These are phyloP conservation scores for Pelargonium nanum DNA, from an alignment of 345 rosid genomes.

Conservation along the genomic window DNA sequence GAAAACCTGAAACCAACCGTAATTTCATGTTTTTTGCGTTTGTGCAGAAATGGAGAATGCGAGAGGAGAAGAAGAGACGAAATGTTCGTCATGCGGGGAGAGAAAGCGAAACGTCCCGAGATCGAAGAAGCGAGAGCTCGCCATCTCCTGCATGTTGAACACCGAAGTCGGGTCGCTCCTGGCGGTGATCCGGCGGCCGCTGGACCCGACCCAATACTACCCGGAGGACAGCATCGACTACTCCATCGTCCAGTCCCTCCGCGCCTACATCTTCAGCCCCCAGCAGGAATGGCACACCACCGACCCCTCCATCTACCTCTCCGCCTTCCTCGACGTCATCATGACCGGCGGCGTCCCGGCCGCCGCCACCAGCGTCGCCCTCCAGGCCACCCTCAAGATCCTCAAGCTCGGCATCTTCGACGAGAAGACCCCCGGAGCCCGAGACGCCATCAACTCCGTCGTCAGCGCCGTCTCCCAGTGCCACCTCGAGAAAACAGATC, in stretches of 20 bases:
- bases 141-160: conserved; percentile 83
- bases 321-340: conserved; percentile 73
- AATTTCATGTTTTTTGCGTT: too few relatives aligned
- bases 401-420: conserved; percentile 57
- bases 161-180: conserved; percentile 85
- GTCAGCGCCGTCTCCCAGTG: conserved; percentile 63
- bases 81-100: conserved; percentile 1
- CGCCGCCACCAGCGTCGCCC: conserved; percentile 54
- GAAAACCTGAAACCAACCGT: neutral
- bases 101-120: conserved; percentile 15
- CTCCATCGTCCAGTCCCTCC: conserved; percentile 45
- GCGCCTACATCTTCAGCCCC: conserved; percentile 79
- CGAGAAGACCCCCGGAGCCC: conserved; percentile 69
- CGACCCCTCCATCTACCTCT: conserved; percentile 69
- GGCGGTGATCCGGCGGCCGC: conserved; percentile 64
- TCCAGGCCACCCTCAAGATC: conserved; percentile 56
- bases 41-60: neutral
- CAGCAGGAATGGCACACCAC: conserved; percentile 73
- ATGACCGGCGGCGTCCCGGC: conserved; percentile 78
- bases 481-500: conserved; percentile 68
- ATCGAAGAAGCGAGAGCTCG: conserved; percentile 44
- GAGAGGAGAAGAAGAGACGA: conserved; percentile 14
- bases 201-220: conserved; percentile 23
- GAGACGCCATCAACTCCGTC: conserved; percentile 44
- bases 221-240: conserved; percentile 47